Conservation (phyloP, 495 filamentous ascomycete genomes). For the Aspergillus olivimuriae region DNA sequence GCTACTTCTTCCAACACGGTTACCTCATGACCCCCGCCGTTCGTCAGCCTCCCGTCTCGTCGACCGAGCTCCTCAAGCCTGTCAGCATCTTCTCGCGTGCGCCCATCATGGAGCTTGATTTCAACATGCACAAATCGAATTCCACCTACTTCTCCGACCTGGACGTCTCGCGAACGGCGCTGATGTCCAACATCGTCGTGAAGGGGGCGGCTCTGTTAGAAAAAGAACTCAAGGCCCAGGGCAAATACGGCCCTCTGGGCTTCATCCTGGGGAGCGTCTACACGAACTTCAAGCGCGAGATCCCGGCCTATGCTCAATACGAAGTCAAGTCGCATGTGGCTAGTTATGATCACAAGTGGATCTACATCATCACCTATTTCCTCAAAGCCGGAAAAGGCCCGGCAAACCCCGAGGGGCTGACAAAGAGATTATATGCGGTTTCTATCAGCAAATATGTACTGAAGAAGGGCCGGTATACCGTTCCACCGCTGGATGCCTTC, state of each 20-base stretch:
- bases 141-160: constrained; percentile 79
- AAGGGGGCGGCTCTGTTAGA: constrained; percentile 39
- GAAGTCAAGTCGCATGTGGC: constrained; percentile 71
- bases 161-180: constrained; percentile 61
- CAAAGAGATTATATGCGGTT: constrained; percentile 52
- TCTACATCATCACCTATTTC: constrained; percentile 60
- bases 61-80: constrained; percentile 36
- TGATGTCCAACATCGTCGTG: constrained; percentile 45
- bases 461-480: constrained; percentile 72
- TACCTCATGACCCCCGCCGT: constrained; percentile 18
- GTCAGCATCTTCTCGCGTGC: constrained; percentile 41
- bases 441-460: constrained; percentile 73
- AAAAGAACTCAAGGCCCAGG: constrained; percentile 16
- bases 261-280: constrained; percentile 64
- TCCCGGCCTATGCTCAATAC: constrained; percentile 59
- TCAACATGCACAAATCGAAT: constrained; percentile 83
- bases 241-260: constrained; percentile 34
- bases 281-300: constrained; percentile 65
- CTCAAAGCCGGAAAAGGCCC: constrained; percentile 43
- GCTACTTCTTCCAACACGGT: constrained; percentile 20
- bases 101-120: constrained; percentile 65
- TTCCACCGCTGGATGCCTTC: constrained; percentile 66
- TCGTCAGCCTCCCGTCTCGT: constrained; percentile 9
- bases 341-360: constrained; percentile 67
- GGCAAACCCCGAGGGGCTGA: constrained; percentile 32